Evolutionary conservation across 2,329 filamentous ascomycete genomes (phyloP), one percentile per base, ranked within the genome.

Genomic region (Fusarium mangiferae): DNA sequence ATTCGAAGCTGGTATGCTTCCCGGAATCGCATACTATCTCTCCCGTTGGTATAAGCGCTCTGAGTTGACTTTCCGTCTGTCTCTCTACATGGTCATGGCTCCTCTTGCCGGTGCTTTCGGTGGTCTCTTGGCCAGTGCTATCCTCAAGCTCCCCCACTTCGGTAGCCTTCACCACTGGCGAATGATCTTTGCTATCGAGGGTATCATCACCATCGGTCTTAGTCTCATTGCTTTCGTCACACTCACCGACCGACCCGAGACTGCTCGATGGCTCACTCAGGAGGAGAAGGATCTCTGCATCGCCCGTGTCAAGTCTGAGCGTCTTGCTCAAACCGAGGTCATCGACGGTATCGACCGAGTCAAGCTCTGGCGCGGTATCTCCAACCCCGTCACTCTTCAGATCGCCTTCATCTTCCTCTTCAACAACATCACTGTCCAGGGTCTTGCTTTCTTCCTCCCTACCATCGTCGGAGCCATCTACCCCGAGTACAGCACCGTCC

Each of bases 181-280:
- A 17, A 92, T 93, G 91, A 92, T 93, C 69, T 93, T 93, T 67
- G 87, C 87, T 11, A 89, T 93, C 22, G 92, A 93, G 78, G 92
- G 92, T 28, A 89, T 93, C 77, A 88, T 93, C 76, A 85, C 84
- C 6, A 69, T 81, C 67, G 83, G 84, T 6, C 81, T 93, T 0
- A 85, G 87, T 1, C 44, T 93, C 10, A 82, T 93, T 35, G 80
- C 85, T 13, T 92, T 92, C 79, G 68, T 91, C 72, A 91, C 90
- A 0, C 81, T 93, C 26, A 92, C 91, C 5, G 91, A 93, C 78
- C 87, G 90, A 3, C 91, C 91, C 0, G 90, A 87, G 64, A 91
- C 90, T 0, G 91, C 91, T 0, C 82, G 84, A 36, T 93, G 91
- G 91, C 86, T 93, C 12, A 86, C 85, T 0, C 83, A 86, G 24